These are phyloP conservation scores for Aspergillus sp. DNA, from an alignment of 2,329 filamentous ascomycete species.

Conservation along the genomic window DNA sequence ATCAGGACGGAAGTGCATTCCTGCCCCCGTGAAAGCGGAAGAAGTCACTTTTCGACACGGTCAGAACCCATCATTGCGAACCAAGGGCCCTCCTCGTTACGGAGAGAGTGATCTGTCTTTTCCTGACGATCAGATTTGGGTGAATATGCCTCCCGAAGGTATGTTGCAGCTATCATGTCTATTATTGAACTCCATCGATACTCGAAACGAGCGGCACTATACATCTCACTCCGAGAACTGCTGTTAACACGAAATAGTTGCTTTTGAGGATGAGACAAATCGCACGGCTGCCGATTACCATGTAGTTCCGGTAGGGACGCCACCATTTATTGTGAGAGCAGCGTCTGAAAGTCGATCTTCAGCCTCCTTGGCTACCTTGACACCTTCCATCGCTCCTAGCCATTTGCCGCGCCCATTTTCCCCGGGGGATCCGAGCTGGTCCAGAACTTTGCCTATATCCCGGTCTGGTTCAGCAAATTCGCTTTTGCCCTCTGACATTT, in stretches of 20 bases:
- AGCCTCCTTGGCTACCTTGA: conserved; percentile 18
- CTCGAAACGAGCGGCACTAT: no score
- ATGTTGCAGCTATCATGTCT: conserved; percentile 4
- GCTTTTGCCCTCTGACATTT: conserved; percentile 12
- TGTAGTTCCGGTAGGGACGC: conserved; percentile 17
- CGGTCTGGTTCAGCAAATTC: conserved; percentile 14
- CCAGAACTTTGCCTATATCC: conserved; percentile 9
- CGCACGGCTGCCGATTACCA: conserved; percentile 31
- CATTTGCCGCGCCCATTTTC: conserved; percentile 7
- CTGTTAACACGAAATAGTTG: conserved; percentile 15
- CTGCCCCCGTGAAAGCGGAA: conserved; percentile 28
- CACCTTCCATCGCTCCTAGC: conserved; percentile 12
- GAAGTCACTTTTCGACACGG: conserved; percentile 33
- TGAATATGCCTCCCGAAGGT: conserved; percentile 25
- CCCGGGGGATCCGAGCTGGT: conserved; percentile 1
- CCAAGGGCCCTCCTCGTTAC: conserved; percentile 29
- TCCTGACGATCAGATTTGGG: conserved; percentile 29
- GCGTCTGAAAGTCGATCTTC: conserved; percentile 20
- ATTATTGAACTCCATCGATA: no score
- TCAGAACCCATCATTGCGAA: conserved; percentile 31
- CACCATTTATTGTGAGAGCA: conserved; percentile 13
- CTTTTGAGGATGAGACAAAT: conserved; percentile 32
- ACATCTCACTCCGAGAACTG: not conserved
- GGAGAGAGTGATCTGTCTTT: conserved; percentile 31
- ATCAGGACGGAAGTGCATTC: conserved; percentile 31